Evolutionary conservation across 2,329 filamentous ascomycete genomes (phyloP).

Genomic region (Diplodia sapinea): DNA sequence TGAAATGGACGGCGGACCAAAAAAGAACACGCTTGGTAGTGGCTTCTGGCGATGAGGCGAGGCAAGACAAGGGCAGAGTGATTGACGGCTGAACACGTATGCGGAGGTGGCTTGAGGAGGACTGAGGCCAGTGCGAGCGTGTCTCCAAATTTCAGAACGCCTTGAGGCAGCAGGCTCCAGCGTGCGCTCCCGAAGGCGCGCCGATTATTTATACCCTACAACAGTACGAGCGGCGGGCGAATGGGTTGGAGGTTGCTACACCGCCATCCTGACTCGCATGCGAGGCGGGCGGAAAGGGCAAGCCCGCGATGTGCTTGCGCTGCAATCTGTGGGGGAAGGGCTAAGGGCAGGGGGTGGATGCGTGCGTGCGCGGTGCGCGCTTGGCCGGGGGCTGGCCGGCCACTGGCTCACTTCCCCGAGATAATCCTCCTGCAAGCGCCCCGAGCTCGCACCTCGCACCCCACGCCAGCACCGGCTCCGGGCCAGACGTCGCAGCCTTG

Average conservation of each 20-base stretch:
- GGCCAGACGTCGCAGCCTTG: no score
- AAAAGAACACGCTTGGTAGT: slow-evolving; percentile 2
- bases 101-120: slow-evolving; percentile 18
- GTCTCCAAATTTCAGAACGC: slow-evolving; percentile 16
- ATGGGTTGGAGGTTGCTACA: slow-evolving; percentile 2
- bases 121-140: slow-evolving; percentile 11
- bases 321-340: slow-evolving; percentile 18
- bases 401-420: slow-evolving; percentile 20
- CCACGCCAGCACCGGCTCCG: slow-evolving; percentile 6
- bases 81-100: slow-evolving; percentile 13
- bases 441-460: neutral
- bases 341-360: neutral
- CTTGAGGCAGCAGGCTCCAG: neutral
- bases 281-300: slow-evolving; percentile 22
- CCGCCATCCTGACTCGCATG: slow-evolving; percentile 24
- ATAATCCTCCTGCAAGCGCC: slow-evolving; percentile 25
- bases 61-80: neutral
- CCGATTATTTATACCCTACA: slow-evolving; percentile 24
- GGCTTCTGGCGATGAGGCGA: neutral
- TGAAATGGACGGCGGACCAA: neutral
- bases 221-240: neutral
- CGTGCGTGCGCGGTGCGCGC: neutral
- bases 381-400: neutral
- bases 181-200: slow-evolving; percentile 18
- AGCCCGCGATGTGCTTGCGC: neutral